A percentile compares a stretch with the other conserved stretches of the same genome.
These are phyloP conservation scores for Aureobasidium subglaciale DNA, from an alignment of 2,329 filamentous ascomycete genomes.

Conservation along the genomic window DNA sequence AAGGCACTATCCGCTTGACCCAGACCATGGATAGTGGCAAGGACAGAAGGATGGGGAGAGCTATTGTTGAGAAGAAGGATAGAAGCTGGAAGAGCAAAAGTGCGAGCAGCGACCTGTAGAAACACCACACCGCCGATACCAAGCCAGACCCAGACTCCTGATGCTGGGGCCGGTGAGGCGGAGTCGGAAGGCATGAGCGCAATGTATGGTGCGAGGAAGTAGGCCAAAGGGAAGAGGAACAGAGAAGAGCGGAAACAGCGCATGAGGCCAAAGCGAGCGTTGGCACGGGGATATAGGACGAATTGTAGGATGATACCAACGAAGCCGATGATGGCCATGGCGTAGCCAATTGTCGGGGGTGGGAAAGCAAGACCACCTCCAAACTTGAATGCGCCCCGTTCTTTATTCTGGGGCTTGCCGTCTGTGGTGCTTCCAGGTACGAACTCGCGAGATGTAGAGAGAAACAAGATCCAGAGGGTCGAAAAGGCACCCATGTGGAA, in stretches of 20 bases:
- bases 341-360: slow-evolving; percentile 64
- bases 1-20: slow-evolving; percentile 50
- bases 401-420: slow-evolving; percentile 28
- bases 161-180: slow-evolving; percentile 41
- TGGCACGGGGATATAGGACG: slow-evolving; percentile 62
- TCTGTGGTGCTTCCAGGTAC: slow-evolving; percentile 29
- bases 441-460: slow-evolving; percentile 58
- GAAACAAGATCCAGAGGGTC: slow-evolving; percentile 67
- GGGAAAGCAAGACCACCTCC: slow-evolving; percentile 69
- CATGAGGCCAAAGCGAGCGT: slow-evolving; percentile 60
- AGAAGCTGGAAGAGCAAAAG: slow-evolving; percentile 54
- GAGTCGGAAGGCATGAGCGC: slow-evolving; percentile 56
- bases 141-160: slow-evolving; percentile 55
- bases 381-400: slow-evolving; percentile 48
- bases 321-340: slow-evolving; percentile 67
- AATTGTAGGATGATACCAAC: slow-evolving; percentile 70
- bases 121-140: slow-evolving; percentile 57
- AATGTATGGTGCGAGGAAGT: slow-evolving; percentile 63
- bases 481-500: slow-evolving; percentile 70
- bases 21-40: slow-evolving; percentile 54
- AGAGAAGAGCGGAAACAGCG: slow-evolving; percentile 62
- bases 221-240: slow-evolving; percentile 63
- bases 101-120: slow-evolving; percentile 65
- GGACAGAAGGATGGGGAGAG: slow-evolving; percentile 47
- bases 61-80: slow-evolving; percentile 55